Conservation (phyloP, 148 eudicot species). For the Amaranthus palmeri region DNA sequence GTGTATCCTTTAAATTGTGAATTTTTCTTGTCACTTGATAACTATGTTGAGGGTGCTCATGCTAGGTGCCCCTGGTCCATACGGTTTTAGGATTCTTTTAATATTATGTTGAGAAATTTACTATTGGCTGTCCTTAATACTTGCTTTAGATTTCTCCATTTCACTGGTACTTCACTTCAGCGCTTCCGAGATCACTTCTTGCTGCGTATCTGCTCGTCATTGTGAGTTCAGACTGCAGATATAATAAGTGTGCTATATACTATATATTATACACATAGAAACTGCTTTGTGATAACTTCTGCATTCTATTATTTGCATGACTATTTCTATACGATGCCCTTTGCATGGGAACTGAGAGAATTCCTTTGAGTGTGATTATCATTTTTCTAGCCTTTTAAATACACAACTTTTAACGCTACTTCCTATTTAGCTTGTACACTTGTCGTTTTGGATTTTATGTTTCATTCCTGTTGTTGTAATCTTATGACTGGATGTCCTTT, state of each 20-base stretch:
- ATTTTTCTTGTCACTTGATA: conserved; percentile 2
- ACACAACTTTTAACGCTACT: neutral
- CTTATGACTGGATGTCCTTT: conserved; percentile 22
- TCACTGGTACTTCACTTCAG: conserved; percentile 97
- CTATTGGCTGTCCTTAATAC: conserved; percentile 34
- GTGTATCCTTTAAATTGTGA: conserved; percentile 69
- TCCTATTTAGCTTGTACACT: neutral
- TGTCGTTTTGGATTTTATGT: neutral
- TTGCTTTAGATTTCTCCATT: conserved; percentile 64
- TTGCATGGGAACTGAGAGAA: conserved; percentile 6
- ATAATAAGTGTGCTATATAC: neutral
- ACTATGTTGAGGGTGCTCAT: neutral
- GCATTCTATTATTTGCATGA: neutral
- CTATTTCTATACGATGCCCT: neutral
- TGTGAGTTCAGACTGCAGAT: conserved; percentile 51
- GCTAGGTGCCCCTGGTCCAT: neutral
- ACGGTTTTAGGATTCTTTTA: neutral
- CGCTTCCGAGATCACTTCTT: conserved; percentile 89
- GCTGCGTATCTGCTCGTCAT: conserved; percentile 84
- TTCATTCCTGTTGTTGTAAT: neutral
- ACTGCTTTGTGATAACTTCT: neutral
- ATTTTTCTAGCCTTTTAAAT: neutral
- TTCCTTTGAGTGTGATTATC: neutral
- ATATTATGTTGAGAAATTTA: conserved; percentile 6
- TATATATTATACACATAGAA: neutral